A percentile compares a stretch with the other conserved stretches of the same genome.
Evolutionary conservation across 768 basidiomycete species (phyloP).

Genomic region (Termitomyces sp.): DNA sequence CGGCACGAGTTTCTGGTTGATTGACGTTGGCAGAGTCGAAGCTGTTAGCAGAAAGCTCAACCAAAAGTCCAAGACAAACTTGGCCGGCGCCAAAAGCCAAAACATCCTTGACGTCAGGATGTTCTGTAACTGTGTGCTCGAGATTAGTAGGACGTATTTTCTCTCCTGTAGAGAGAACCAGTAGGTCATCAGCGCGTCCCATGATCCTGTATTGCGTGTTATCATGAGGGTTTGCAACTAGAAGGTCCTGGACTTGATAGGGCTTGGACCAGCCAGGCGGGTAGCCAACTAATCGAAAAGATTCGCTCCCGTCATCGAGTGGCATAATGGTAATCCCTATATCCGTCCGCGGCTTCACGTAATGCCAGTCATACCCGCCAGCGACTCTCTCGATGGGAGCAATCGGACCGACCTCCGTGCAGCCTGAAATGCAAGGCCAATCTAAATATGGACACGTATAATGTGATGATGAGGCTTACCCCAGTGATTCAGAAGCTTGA

Average conservation of each 20-base stretch:
- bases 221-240: slow-evolving; percentile 30
- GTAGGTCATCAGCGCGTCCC: slow-evolving; percentile 39
- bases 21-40: slow-evolving; percentile 17
- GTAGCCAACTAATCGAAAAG: slow-evolving; percentile 28
- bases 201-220: slow-evolving; percentile 32
- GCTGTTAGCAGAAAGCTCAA: slow-evolving; percentile 28
- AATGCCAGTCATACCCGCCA: slow-evolving; percentile 36
- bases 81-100: slow-evolving; percentile 38
- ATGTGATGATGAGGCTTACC: slow-evolving; percentile 22
- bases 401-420: slow-evolving; percentile 37
- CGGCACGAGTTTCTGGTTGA: slow-evolving; percentile 15
- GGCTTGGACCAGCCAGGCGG: slow-evolving; percentile 34
- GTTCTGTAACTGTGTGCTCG: slow-evolving; percentile 32
- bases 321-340: slow-evolving; percentile 27
- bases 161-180: slow-evolving; percentile 43
- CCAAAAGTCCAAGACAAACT: slow-evolving; percentile 33
- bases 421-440: slow-evolving; percentile 21
- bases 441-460: background rate
- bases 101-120: slow-evolving; percentile 35
- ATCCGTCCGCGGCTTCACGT: slow-evolving; percentile 35
- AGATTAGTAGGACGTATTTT: slow-evolving; percentile 35
- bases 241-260: slow-evolving; percentile 38
- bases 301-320: slow-evolving; percentile 23
- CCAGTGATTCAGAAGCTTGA: slow-evolving; percentile 41
- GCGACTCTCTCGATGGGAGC: slow-evolving; percentile 31